These are phyloP conservation scores for Xylariaceae sp. DNA, from an alignment of 2,329 filamentous ascomycete species.

Conservation along the genomic window DNA sequence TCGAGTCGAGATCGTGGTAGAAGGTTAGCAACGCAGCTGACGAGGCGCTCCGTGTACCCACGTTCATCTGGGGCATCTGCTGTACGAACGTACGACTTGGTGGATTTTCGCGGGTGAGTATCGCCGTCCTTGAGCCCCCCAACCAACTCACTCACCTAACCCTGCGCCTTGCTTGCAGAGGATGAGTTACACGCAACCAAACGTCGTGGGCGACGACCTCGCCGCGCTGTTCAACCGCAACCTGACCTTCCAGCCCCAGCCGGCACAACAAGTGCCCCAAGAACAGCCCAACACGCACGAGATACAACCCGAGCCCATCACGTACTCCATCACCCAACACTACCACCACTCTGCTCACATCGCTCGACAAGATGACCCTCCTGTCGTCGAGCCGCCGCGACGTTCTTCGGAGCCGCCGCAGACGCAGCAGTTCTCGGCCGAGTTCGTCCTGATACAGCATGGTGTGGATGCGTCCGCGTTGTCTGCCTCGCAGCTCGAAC, in stretches of 20 bases:
- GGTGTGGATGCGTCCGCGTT: slow-evolving; percentile 64
- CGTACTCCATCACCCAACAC: slow-evolving; percentile 72
- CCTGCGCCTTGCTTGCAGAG: slow-evolving; percentile 11
- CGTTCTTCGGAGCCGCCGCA: slow-evolving; percentile 44
- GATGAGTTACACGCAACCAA: slow-evolving; percentile 36
- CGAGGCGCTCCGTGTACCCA: background rate
- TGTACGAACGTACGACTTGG: no score
- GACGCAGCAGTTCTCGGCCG: slow-evolving; percentile 41
- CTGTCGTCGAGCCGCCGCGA: slow-evolving; percentile 29
- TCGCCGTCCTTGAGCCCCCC: slow-evolving; percentile 3
- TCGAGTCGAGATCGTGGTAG: background rate
- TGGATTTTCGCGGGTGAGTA: slow-evolving; percentile 1
- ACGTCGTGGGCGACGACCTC: slow-evolving; percentile 70
- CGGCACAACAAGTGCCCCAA: slow-evolving; percentile 15
- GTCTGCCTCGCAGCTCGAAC: slow-evolving; percentile 65
- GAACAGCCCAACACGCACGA: slow-evolving; percentile 24
- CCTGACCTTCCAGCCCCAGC: slow-evolving; percentile 53
- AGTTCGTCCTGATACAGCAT: slow-evolving; percentile 54
- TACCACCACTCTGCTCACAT: slow-evolving; percentile 76
- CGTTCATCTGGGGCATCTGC: no score
- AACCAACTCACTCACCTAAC: background rate
- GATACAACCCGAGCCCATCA: slow-evolving; percentile 39
- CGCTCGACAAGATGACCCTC: slow-evolving; percentile 31
- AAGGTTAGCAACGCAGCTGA: background rate
- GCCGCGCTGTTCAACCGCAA: slow-evolving; percentile 71